Evolutionary conservation across 257 asterid species (phyloP).

Genomic region (Eustoma russellianum): DNA sequence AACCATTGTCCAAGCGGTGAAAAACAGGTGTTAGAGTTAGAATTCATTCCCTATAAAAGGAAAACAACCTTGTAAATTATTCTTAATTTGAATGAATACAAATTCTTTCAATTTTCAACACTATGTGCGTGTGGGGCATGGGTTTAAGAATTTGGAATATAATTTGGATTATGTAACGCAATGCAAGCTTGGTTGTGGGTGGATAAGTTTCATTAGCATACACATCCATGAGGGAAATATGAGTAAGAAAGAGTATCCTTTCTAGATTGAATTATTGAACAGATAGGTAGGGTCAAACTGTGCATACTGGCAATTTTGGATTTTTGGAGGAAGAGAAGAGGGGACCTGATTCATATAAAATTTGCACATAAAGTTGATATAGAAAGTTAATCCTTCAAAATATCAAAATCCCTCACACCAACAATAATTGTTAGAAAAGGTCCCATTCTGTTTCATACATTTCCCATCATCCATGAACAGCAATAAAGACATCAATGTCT

Average conservation of each 20-base stretch:
- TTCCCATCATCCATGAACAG: constrained; percentile 20
- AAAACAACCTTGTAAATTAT: too few relatives aligned
- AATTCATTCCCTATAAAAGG: too few relatives aligned
- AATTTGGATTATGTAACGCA: too few relatives aligned
- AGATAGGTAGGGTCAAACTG: constrained; percentile 26
- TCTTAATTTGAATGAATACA: too few relatives aligned
- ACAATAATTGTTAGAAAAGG: constrained; percentile 34
- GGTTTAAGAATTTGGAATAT: too few relatives aligned
- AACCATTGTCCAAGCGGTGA: too few relatives aligned
- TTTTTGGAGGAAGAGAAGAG: constrained; percentile 9
- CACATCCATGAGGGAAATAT: not conserved
- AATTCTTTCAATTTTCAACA: too few relatives aligned
- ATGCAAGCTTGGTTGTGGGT: too few relatives aligned
- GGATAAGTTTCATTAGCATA: too few relatives aligned
- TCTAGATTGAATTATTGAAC: constrained; percentile 23
- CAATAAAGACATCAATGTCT: constrained; percentile 37
- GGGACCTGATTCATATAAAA: constrained; percentile 17
- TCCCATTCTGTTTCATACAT: constrained; percentile 32
- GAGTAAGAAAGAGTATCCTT: not conserved
- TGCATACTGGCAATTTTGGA: constrained; percentile 17
- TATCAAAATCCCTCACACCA: too few relatives aligned
- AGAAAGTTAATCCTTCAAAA: not conserved
- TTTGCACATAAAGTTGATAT: not conserved
- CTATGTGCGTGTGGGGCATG: too few relatives aligned
- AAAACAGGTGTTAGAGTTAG: too few relatives aligned